Evolutionary conservation across 371 early-diverging fungal genomes (phyloP), one percentile per base, ranked within the genome.

Genomic region (Mucor velutinosus): DNA sequence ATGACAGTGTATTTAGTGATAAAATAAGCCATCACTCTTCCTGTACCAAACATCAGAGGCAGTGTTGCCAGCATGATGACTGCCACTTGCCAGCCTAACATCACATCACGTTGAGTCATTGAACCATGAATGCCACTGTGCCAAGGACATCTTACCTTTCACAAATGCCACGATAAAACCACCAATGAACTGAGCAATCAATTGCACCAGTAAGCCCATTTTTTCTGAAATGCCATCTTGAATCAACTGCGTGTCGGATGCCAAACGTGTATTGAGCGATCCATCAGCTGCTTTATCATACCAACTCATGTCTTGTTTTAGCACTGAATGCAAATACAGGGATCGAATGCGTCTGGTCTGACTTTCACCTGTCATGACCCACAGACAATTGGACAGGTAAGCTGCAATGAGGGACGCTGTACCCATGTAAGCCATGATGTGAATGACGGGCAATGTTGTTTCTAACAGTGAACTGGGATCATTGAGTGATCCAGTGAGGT

Each of bases 161-260:
- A 95, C 60, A 70, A 97, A 97, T 5, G 90, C 87, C 17, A 71
- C 72, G 11, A 71, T 19, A 15, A 71, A 58, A 33, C 72, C 72
- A 2, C 60, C 60, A 25, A 55, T 25, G 19, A 71, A 71, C 29
- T 71, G 72, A 17, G 90, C 71, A 11, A 79, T 33, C 63, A 83
- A 82, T 76, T 88, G 89, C 56, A 95, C 63, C 21, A 90, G 69
- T 19, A 88, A 64, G 37, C 92, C 91, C 35, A 92, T 86, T 73
- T 96, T 97, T 60, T 93, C 95, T 8, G 89, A 86, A 6, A 95
- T 90, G 27, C 97, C 94, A 73, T 93, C 93, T 73, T 93, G 92
- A 57, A 94, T 82, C 33, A 92, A 55, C 49, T 94, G 82, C 53
- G 89, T 86, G 78, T 95, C 89, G 66, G 87, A 80, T 11, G 90